These are phyloP conservation scores for Suhomyces tanzawaensis DNA, from an alignment of 805 yeast species.

Conservation along the genomic window DNA sequence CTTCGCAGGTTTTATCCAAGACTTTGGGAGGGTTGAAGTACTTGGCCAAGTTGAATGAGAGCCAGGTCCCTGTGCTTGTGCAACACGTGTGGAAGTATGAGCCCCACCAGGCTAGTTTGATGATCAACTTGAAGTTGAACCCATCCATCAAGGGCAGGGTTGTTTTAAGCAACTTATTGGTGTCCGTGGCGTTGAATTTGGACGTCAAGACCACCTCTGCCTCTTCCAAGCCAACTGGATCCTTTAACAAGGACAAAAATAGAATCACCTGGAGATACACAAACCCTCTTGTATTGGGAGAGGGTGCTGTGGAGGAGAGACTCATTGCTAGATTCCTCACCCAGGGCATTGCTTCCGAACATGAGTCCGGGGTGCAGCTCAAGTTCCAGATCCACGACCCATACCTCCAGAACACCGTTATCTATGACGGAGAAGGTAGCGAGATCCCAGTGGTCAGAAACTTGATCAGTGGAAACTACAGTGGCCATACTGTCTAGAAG, in stretches of 20 bases:
- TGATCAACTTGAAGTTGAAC: conserved; percentile 63
- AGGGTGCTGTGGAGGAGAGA: conserved; percentile 49
- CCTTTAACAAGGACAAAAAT: conserved; percentile 80
- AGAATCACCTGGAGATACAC: conserved; percentile 82
- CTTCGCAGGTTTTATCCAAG: conserved; percentile 53
- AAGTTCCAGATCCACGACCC: conserved; percentile 53
- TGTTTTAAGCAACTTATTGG: conserved; percentile 55
- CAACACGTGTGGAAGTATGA: conserved; percentile 91
- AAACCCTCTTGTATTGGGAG: conserved; percentile 38
- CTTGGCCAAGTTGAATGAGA: conserved; percentile 45
- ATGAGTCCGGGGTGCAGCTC: conserved; percentile 69
- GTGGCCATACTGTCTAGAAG: conserved; percentile 43
- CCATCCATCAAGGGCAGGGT: conserved; percentile 41
- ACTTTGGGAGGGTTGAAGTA: conserved; percentile 84
- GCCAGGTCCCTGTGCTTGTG: conserved; percentile 62
- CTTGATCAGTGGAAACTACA: conserved; percentile 49
- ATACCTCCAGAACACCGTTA: conserved; percentile 41
- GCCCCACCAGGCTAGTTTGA: conserved; percentile 77
- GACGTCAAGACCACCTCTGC: conserved; percentile 70
- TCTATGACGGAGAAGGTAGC: conserved; percentile 26
- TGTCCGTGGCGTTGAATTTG: conserved; percentile 56
- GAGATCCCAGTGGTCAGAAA: conserved; percentile 46
- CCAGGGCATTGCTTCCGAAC: conserved; percentile 65
- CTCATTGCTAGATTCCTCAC: conserved; percentile 86
- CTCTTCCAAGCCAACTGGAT: conserved; percentile 87